Evolutionary conservation across 1,139 yeast genomes (phyloP).

Genomic region (Yamadazyma oceani): DNA sequence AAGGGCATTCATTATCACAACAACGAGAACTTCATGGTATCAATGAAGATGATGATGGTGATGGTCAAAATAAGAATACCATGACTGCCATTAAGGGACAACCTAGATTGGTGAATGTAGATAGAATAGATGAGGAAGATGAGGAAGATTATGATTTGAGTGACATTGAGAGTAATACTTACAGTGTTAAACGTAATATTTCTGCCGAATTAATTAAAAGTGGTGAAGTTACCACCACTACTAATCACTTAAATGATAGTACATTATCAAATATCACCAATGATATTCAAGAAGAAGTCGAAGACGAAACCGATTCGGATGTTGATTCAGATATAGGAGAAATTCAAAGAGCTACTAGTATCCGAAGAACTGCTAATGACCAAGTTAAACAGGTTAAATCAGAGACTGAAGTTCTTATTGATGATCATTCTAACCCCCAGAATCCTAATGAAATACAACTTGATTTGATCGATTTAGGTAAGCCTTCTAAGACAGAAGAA

Average conservation of each 20-base stretch:
- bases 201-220: constrained; percentile 4
- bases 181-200: constrained; percentile 6
- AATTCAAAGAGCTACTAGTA: constrained; percentile 45
- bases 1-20: not conserved
- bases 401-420: constrained; percentile 2
- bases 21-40: not conserved
- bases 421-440: constrained; percentile 1
- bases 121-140: constrained; percentile 51
- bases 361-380: constrained; percentile 20
- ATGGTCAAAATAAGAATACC: constrained; percentile 27
- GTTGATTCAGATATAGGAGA: constrained; percentile 51
- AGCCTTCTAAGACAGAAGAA: constrained; percentile 12
- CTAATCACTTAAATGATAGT: constrained; percentile 16
- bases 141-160: constrained; percentile 27
- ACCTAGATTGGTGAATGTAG: constrained; percentile 63
- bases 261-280: constrained; percentile 14
- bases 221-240: constrained; percentile 12
- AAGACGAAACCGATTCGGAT: constrained; percentile 33
- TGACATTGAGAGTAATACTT: constrained; percentile 15
- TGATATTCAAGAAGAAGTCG: constrained; percentile 18
- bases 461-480: constrained; percentile 17
- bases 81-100: constrained; percentile 72
- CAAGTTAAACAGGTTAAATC: constrained; percentile 9
- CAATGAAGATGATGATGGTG: not conserved
- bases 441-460: constrained; percentile 11